Evolutionary conservation across 768 basidiomycete species (phyloP).

Genomic region (Podaxis sp.): DNA sequence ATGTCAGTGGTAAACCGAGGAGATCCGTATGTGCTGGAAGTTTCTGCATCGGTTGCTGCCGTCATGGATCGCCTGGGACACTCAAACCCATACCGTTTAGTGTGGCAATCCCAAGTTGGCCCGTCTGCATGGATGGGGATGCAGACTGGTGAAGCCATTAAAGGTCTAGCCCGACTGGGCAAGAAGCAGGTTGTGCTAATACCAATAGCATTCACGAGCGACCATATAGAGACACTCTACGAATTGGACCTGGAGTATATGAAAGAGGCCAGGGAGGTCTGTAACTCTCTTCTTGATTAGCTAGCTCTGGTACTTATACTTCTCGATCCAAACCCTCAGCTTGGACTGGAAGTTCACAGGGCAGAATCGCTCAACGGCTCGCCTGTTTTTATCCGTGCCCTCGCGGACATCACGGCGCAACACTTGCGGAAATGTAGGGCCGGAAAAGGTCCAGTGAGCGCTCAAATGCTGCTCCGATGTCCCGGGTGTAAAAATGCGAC

Average conservation of each 20-base stretch:
- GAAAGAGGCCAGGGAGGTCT: constrained; percentile 86
- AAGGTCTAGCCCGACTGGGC: constrained; percentile 77
- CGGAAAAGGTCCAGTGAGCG: constrained; percentile 66
- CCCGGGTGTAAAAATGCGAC: constrained; percentile 91
- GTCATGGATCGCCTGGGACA: constrained; percentile 87
- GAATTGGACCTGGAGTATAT: constrained; percentile 94
- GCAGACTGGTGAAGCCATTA: constrained; percentile 89
- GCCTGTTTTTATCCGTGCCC: constrained; percentile 91
- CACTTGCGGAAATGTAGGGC: constrained; percentile 68
- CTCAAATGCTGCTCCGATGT: constrained; percentile 85
- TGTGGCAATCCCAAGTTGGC: constrained; percentile 98
- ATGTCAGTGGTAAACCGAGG: constrained; percentile 99
- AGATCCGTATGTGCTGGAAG: constrained; percentile 95
- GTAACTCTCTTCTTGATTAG: constrained; percentile 24
- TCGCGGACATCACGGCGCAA: constrained; percentile 85
- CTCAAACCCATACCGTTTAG: constrained; percentile 85
- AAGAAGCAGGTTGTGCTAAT: constrained; percentile 79
- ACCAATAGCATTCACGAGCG: constrained; percentile 97
- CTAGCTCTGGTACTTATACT: constrained; percentile 18
- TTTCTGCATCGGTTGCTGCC: constrained; percentile 88
- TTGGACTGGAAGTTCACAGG: constrained; percentile 86
- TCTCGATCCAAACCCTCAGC: constrained; percentile 43
- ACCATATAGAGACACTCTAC: constrained; percentile 98
- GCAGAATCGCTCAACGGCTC: constrained; percentile 93
- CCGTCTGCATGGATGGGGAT: constrained; percentile 98